phyloP scores from a whole-genome alignment of 768 basidiomycete species.

The Dacryopinax primogenitus region DNA sequence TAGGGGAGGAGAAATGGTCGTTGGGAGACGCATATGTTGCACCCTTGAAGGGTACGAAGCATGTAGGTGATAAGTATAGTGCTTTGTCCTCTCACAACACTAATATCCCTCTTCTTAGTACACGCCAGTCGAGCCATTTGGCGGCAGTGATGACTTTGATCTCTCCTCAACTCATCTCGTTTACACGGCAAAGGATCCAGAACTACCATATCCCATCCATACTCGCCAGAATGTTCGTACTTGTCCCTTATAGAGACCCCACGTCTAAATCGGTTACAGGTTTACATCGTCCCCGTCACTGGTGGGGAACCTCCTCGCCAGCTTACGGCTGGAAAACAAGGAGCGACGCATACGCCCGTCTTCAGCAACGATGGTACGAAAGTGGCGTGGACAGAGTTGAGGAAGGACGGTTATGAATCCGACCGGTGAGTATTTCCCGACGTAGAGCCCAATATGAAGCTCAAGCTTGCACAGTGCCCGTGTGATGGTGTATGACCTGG shows the following conservation, averaged over 20 bases:
- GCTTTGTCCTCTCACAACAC: background rate
- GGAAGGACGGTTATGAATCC: slow-evolving; percentile 77
- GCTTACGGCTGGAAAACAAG: slow-evolving; percentile 73
- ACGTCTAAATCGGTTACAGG: slow-evolving; percentile 30
- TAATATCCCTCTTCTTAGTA: slow-evolving; percentile 34
- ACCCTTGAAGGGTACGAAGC: slow-evolving; percentile 50
- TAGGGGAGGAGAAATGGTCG: slow-evolving; percentile 37
- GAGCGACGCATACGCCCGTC: slow-evolving; percentile 62
- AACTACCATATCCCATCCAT: slow-evolving; percentile 64
- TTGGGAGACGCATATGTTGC: slow-evolving; percentile 44
- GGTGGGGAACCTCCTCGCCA: slow-evolving; percentile 42
- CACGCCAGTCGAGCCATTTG: slow-evolving; percentile 73
- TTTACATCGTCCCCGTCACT: slow-evolving; percentile 52
- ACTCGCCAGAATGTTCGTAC: slow-evolving; percentile 67
- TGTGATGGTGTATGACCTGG: slow-evolving; percentile 63
- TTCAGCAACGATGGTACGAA: slow-evolving; percentile 55
- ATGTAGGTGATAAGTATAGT: slow-evolving; percentile 40
- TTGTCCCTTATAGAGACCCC: background rate
- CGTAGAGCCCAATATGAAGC: background rate
- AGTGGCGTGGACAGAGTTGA: slow-evolving; percentile 79
- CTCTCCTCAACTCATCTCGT: slow-evolving; percentile 55
- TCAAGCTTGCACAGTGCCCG: background rate
- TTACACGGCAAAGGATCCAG: slow-evolving; percentile 76
- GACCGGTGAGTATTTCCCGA: slow-evolving; percentile 42
- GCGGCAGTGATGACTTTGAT: slow-evolving; percentile 71